phyloP scores from a whole-genome alignment of 441 rosid genomes.

The Macaranga tanarius region DNA sequence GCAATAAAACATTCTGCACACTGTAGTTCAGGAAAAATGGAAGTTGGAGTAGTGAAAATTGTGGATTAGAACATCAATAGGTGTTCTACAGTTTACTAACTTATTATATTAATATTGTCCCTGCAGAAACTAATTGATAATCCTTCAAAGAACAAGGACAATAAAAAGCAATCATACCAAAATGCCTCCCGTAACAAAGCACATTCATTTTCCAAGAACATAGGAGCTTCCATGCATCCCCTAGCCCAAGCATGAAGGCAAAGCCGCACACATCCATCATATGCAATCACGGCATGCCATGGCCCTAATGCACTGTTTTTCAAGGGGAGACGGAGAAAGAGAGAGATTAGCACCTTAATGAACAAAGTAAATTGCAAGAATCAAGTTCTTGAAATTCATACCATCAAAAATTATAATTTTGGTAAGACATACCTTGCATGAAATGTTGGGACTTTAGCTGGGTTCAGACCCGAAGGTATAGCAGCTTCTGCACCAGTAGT shows the following conservation, averaged over 20 bases:
- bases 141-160: conserved; percentile 8
- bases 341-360: conserved; percentile 17
- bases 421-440: conserved; percentile 71
- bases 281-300: conserved; percentile 96
- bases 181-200: conserved; percentile 81
- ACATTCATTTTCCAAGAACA: conserved; percentile 95
- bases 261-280: conserved; percentile 95
- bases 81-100: neutral
- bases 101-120: neutral
- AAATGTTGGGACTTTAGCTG: conserved; percentile 81
- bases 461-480: conserved; percentile 55
- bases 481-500: conserved; percentile 52
- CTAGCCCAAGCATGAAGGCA: conserved; percentile 99
- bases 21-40: conserved; percentile 38
- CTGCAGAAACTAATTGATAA: neutral
- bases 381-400: conserved; percentile 1
- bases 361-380: conserved; percentile 12
- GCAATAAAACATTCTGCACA: conserved; percentile 76
- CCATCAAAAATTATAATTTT: conserved; percentile 12
- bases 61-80: neutral
- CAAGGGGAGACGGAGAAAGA: neutral
- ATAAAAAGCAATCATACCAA: conserved; percentile 54
- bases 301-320: conserved; percentile 83
- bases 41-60: conserved; percentile 13
- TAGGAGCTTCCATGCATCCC: conserved; percentile 98